Base-by-base conservation (phyloP, 371 early-diverging fungal species). In the Zychaea mexicana region DNA sequence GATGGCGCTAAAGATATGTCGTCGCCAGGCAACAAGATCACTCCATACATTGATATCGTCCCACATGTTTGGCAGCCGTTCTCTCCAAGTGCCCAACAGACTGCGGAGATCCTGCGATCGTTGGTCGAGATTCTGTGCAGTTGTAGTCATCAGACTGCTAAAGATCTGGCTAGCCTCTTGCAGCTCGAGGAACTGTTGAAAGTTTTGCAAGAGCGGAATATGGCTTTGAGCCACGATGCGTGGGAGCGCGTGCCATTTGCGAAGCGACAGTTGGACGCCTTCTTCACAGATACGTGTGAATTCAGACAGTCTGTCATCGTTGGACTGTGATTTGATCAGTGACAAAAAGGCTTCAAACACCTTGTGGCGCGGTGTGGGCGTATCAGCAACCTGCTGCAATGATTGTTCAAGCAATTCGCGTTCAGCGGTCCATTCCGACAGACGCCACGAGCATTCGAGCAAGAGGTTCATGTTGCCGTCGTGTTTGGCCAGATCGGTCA, bases 31-130 rank as follows among this genome's bases (percentile, higher is more conserved):
- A 3, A 98, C 96, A 22, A 98, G 74, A 64, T 98, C 96, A 66
- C 96, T 94, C 99, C 99, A 99, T 1, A 98, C 81, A 57, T 93
- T 91, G 69, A 99, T 96, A 70, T 96, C 95, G 64, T 99, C 99
- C 94, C 96, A 98, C 57, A 85, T 82, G 69, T 96, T 98, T 8
- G 99, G 99, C 49, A 99, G 74, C 27, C 99, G 87, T 63, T 99
- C 99, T 59, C 99, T 85, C 99, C 99, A 99, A 1, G 97, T 96
- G 57, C 89, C 87, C 17, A 99, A 72, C 13, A 94, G 86, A 32
- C 91, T 90, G 67, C 97, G 95, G 24, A 99, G 75, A 55, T 99
- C 98, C 38, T 87, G 88, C 4, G 94, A 90, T 66, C 91, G 89
- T 58, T 77, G 74, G 32, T 98, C 96, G 19, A 96, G 80, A 62